Evolutionary conservation across 148 eudicot genomes (phyloP).

Genomic region (Chenopodium quinoa): DNA sequence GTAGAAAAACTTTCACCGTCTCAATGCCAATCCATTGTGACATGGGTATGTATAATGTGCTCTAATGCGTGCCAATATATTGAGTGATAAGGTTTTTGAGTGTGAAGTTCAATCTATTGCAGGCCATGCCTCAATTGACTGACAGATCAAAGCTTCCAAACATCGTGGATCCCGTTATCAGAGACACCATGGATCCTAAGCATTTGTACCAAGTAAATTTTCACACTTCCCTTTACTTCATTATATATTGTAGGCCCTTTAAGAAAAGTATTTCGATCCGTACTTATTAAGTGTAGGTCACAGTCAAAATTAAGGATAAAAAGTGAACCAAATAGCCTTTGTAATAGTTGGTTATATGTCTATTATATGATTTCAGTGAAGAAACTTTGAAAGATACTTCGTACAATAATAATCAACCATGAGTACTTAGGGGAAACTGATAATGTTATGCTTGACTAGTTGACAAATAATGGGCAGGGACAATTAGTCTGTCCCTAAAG

Average conservation of each 20-base stretch:
- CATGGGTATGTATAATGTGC: constrained; percentile 60
- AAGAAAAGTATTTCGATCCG: background rate
- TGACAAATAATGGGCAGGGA: background rate
- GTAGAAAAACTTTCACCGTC: constrained; percentile 74
- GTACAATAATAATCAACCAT: background rate
- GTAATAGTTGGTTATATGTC: no score
- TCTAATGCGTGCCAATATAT: background rate
- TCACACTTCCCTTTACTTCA: background rate
- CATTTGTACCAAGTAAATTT: constrained; percentile 72
- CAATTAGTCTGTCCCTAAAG: background rate
- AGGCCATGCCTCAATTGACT: constrained; percentile 93
- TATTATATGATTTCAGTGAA: background rate
- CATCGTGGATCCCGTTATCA: constrained; percentile 77
- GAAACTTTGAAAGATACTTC: background rate
- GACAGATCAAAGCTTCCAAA: constrained; percentile 79
- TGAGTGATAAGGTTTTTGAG: background rate
- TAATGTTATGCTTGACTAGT: background rate
- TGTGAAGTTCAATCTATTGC: constrained; percentile 11
- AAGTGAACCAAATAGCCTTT: no score
- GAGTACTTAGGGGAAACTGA: background rate
- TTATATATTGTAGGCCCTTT: background rate
- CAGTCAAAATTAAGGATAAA: background rate
- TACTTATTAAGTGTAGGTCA: background rate
- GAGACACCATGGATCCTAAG: constrained; percentile 73
- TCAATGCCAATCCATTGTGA: constrained; percentile 82